These are phyloP conservation scores for Leonotis leonurus DNA, from an alignment of 257 asterid species.

Conservation along the genomic window DNA sequence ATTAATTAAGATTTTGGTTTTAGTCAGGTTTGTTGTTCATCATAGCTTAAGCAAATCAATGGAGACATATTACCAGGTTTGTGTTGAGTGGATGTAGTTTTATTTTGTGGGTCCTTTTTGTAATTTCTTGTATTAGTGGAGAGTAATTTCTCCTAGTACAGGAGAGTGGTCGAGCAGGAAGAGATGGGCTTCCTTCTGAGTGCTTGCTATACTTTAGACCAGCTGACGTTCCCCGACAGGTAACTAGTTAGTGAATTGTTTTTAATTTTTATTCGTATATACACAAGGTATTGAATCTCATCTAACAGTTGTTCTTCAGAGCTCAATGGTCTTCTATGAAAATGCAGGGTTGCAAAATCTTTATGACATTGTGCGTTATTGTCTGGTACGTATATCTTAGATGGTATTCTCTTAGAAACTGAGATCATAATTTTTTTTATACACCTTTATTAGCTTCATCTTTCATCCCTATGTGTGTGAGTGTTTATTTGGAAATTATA, in stretches of 20 bases:
- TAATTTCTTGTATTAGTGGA: conserved; percentile 46
- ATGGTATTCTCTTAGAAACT: neutral
- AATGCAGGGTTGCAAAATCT: conserved; percentile 90
- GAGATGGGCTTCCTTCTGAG: conserved; percentile 99
- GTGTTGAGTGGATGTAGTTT: conserved; percentile 20
- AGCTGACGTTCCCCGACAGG: conserved; percentile 96
- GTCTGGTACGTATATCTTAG: conserved; percentile 58
- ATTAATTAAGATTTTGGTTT: conserved; percentile 27
- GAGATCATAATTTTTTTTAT: too few species aligned
- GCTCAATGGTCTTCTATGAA: conserved; percentile 98
- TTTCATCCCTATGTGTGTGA: neutral
- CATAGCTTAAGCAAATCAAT: conserved; percentile 98
- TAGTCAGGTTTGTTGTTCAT: conserved; percentile 97
- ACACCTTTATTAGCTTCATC: neutral
- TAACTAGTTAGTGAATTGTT: conserved; percentile 17
- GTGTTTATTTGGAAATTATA: neutral
- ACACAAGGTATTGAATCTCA: conserved; percentile 12
- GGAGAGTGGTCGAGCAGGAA: conserved; percentile 99
- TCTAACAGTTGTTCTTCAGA: conserved; percentile 41
- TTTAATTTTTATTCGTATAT: neutral
- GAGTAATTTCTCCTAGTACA: conserved; percentile 43
- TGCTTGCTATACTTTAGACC: conserved; percentile 88
- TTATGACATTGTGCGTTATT: conserved; percentile 71
- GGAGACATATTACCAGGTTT: conserved; percentile 98
- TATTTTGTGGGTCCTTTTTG: conserved; percentile 14